phyloP scores from a whole-genome alignment of 1,139 yeast species.

The Pichia sp. region DNA sequence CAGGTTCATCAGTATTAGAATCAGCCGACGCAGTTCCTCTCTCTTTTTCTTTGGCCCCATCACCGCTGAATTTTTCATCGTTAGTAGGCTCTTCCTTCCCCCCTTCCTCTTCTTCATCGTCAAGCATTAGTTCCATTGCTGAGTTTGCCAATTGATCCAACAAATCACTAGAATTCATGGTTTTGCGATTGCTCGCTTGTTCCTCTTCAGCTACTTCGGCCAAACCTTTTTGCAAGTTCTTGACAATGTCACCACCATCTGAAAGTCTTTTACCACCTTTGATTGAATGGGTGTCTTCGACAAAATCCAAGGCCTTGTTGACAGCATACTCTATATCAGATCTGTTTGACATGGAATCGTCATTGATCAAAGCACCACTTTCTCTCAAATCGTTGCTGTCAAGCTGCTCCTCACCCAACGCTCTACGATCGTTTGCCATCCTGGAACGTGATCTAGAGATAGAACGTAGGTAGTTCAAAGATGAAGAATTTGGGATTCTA shows the following conservation, averaged over 20 bases:
- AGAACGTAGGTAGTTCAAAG: conserved; percentile 47
- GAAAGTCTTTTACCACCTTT: conserved; percentile 15
- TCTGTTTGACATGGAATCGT: conserved; percentile 29
- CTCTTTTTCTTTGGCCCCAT: too few relatives aligned
- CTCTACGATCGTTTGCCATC: conserved; percentile 29
- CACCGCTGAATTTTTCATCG: too few relatives aligned
- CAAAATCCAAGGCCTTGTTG: conserved; percentile 32
- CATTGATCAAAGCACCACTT: conserved; percentile 37
- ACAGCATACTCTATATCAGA: conserved; percentile 33
- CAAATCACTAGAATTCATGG: conserved; percentile 14
- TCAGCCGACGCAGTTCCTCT: too few relatives aligned
- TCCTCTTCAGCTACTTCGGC: conserved; percentile 24
- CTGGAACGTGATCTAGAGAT: conserved; percentile 62
- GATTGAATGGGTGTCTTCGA: conserved; percentile 22
- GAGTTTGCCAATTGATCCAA: conserved; percentile 20
- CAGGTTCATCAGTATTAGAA: conserved; percentile 7
- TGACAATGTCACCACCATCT: conserved; percentile 30
- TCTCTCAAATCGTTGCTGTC: conserved; percentile 31
- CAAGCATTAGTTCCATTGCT: conserved; percentile 16
- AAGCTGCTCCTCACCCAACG: conserved; percentile 23
- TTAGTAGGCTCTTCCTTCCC: too few relatives aligned
- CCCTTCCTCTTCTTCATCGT: conserved; percentile 13
- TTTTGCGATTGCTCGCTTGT: conserved; percentile 19
- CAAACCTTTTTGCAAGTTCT: conserved; percentile 15
- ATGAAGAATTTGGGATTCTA: conserved; percentile 26